Evolutionary conservation across 108 stramenopile genomes (phyloP).

Genomic region (Skeletonema menzelii): DNA sequence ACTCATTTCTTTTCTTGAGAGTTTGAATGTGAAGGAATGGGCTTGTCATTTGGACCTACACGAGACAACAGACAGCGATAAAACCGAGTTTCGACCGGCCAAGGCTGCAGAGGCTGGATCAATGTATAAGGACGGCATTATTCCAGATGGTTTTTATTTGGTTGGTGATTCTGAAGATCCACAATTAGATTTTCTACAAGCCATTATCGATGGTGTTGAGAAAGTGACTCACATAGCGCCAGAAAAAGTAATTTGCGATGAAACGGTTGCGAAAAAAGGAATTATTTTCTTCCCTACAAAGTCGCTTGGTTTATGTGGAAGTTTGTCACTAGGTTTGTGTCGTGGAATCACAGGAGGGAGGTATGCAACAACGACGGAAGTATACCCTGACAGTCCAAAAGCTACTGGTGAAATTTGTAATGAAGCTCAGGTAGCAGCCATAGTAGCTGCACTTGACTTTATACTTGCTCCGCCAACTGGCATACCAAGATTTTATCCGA

Average conservation of each 20-base stretch:
- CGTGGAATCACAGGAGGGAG: not conserved
- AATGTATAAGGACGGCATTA: slow-evolving; percentile 23
- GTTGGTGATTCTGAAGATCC: slow-evolving; percentile 24
- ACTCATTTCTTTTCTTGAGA: slow-evolving; percentile 40
- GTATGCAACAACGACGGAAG: slow-evolving; percentile 64
- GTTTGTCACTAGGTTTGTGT: not conserved
- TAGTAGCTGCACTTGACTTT: slow-evolving; percentile 55
- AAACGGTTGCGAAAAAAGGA: slow-evolving; percentile 15
- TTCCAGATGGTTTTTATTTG: slow-evolving; percentile 66
- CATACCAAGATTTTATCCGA: slow-evolving; percentile 43
- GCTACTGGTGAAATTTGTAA: slow-evolving; percentile 61
- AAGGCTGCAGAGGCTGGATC: slow-evolving; percentile 59
- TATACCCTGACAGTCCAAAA: slow-evolving; percentile 63
- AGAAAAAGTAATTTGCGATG: slow-evolving; percentile 22
- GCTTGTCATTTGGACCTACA: slow-evolving; percentile 71
- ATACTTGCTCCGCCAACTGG: slow-evolving; percentile 48
- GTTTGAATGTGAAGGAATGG: slow-evolving; percentile 25
- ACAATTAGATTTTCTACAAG: slow-evolving; percentile 26
- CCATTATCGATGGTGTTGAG: slow-evolving; percentile 32
- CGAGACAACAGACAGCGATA: slow-evolving; percentile 82
- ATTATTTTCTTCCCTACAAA: slow-evolving; percentile 20
- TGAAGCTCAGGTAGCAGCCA: slow-evolving; percentile 61
- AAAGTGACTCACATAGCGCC: slow-evolving; percentile 53
- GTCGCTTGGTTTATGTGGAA: not conserved
- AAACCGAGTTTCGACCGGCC: slow-evolving; percentile 71